phyloP scores from a whole-genome alignment of 2,329 filamentous ascomycete genomes.

The Fusarium tupiense region DNA sequence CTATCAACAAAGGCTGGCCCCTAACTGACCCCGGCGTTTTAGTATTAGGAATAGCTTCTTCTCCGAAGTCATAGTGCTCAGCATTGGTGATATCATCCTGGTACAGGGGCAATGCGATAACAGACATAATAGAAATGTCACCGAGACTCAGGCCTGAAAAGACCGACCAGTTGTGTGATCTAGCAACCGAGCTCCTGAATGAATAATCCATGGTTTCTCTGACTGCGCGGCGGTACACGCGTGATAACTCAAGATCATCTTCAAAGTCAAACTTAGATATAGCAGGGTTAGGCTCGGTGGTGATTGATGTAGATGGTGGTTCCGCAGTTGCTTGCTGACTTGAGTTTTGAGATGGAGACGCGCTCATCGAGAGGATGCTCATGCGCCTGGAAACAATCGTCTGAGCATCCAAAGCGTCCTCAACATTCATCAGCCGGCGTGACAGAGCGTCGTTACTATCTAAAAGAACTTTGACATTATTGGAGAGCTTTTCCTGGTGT shows the following conservation, averaged over 20 bases:
- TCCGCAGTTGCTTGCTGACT: rapidly evolving
- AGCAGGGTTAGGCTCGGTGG: rapidly evolving
- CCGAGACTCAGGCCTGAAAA: neutral
- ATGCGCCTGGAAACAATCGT: neutral
- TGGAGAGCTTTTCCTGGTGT: neutral
- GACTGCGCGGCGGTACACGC: neutral
- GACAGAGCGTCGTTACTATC: neutral
- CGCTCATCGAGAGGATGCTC: neutral
- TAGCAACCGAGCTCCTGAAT: neutral
- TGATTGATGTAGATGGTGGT: rapidly evolving
- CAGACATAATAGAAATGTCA: neutral
- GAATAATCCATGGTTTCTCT: neutral
- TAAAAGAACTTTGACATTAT: neutral
- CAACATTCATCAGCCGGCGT: neutral
- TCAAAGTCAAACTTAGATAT: neutral
- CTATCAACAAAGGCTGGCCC: no score
- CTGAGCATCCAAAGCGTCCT: neutral
- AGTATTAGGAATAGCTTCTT: neutral
- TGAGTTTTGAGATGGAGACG: neutral
- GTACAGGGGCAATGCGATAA: neutral
- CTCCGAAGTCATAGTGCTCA: neutral
- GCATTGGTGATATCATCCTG: neutral
- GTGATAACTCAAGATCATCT: neutral
- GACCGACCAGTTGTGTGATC: neutral
- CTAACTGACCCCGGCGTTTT: no score